Conservation (phyloP, 2,329 filamentous ascomycete species). For the Alternaria sp. region DNA sequence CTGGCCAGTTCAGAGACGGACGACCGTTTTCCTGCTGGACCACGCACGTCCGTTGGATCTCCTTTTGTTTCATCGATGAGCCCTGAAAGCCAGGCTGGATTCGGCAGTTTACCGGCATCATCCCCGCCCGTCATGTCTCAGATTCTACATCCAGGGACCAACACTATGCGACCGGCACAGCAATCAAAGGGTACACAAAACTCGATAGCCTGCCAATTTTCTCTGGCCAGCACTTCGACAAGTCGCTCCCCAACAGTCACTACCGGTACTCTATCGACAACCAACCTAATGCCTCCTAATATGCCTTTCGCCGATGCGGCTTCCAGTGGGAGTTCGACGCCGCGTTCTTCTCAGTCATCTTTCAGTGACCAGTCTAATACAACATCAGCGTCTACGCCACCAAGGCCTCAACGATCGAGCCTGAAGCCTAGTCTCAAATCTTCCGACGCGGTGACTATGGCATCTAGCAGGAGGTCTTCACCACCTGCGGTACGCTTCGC, state of each 20-base stretch:
- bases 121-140: constrained; percentile 29
- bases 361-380: constrained; percentile 22
- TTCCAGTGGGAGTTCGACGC: constrained; percentile 24
- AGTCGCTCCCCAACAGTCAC: constrained; percentile 3
- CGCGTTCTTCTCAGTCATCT: constrained; percentile 25
- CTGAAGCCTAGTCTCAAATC: constrained; percentile 33
- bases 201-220: constrained; percentile 2
- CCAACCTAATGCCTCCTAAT: constrained; percentile 8
- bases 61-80: constrained; percentile 18
- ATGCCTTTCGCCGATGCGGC: constrained; percentile 14
- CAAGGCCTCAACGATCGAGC: constrained; percentile 18
- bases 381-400: constrained; percentile 22
- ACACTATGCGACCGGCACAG: constrained; percentile 22
- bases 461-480: constrained; percentile 21
- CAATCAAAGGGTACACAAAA: constrained; percentile 28
- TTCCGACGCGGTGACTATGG: constrained; percentile 18
- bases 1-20: constrained; percentile 1
- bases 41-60: constrained; percentile 1
- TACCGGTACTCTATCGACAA: neutral
- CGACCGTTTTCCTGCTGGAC: neutral
- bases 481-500: constrained; percentile 34
- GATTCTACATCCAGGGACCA: constrained; percentile 18
- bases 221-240: constrained; percentile 8
- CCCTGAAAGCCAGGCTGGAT: constrained; percentile 18
- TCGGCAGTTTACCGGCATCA: constrained; percentile 25